Percentiles rank a stretch among this genome's conserved stretches.
Conservation (phyloP, 1,284 basidiomycete genomes). For the Pascua sp. region DNA sequence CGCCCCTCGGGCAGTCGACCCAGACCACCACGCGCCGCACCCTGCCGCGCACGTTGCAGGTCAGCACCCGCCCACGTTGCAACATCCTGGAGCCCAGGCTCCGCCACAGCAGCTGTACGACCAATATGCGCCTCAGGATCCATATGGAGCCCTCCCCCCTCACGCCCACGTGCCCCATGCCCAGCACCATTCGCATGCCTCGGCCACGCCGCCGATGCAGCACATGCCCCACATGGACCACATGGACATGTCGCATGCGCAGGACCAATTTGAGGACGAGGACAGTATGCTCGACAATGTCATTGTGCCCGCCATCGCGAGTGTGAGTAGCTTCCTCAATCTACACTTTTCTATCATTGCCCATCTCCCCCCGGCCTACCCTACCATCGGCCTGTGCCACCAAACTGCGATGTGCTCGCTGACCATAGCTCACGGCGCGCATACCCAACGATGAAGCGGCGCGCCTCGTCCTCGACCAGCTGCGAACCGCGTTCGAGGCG, state of each 20-base stretch:
- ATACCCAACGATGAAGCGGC: slow-evolving; percentile 84
- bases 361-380: too few species aligned
- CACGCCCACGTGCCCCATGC: slow-evolving; percentile 1
- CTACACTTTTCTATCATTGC: not conserved
- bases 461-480: slow-evolving; percentile 70
- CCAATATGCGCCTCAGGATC: not conserved
- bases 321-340: slow-evolving; percentile 57
- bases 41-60: not conserved
- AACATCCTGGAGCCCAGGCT: too few species aligned
- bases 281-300: slow-evolving; percentile 94
- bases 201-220: not conserved
- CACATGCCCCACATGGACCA: slow-evolving; percentile 16
- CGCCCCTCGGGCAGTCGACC: not conserved
- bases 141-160: not conserved
- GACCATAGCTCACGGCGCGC: slow-evolving; percentile 71
- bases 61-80: not conserved
- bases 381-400: too few species aligned
- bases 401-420: not conserved
- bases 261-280: slow-evolving; percentile 59
- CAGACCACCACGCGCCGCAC: slow-evolving; percentile 2
- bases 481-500: slow-evolving; percentile 85
- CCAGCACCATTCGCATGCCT: not conserved
- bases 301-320: slow-evolving; percentile 84
- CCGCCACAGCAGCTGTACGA: not conserved
- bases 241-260: slow-evolving; percentile 1